Base-by-base conservation (phyloP, 495 filamentous ascomycete genomes). In the Symbiotaphrina buchneri region DNA sequence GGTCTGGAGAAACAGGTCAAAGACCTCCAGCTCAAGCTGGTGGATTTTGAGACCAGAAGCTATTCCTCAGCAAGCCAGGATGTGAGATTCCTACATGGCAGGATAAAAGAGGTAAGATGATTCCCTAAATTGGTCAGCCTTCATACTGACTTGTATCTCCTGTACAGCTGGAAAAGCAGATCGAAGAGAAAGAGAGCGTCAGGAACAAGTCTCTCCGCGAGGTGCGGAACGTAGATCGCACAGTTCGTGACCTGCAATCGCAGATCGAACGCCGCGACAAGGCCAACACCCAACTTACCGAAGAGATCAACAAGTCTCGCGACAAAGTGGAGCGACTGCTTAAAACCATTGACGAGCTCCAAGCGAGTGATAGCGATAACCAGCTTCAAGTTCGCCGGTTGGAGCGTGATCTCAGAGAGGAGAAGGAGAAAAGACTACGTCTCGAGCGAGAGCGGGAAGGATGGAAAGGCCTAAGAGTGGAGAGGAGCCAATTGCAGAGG, bases 21-120 rank as follows among this genome's bases (percentile, higher is more conserved):
- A 56, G 87, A 97, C 49, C 56, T 85, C 26, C 87, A 97, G 50
- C 59, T 95, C 17, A 68, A 71, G 37, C 68, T 90, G 27, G 74
- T 97, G 24, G 87, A 95, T 39, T 54, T 97, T 27, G 87, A 97
- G 51, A 97, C 87, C 16, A 95, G 94, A 61, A 80, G 82, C 31
- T 95, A 93, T 50, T 82, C 82, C 17, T 84, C 66, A 34, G 81
- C 77, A 27, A 90, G 82, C 44, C 80, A 94, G 36, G 87, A 97
- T 50, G 80, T 95, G 37, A 70, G 83, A 38, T 97, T 95, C 60
- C 55, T 95, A 46, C 76, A 92, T 54, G 82, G 83, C 40, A 68
- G 87, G 23, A 77, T 97, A 39, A 84, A 94, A 60, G 90, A 95
- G 63, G 85, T 93, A 64, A 61, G 63, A 41, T 29, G 33, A 11